Base-by-base conservation (phyloP, 140 eudicot genomes). In the Bidens hawaiensis region DNA sequence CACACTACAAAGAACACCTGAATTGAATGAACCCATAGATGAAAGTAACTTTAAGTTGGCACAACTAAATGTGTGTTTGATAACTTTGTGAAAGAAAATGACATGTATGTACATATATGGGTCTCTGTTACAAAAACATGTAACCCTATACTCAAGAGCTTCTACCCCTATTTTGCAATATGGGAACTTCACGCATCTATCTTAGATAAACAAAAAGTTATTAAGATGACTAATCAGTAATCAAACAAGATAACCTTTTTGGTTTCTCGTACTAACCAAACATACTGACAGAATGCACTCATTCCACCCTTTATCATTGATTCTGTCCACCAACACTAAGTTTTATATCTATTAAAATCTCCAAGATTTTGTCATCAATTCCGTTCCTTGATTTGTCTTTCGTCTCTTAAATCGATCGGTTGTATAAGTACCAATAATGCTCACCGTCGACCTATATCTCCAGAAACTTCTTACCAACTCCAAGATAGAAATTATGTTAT, bases 401-500 rank as follows among this genome's bases (percentile, higher is more conserved):
- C n/a, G n/a, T n/a, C n/a, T n/a, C n/a, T n/a, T n/a, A n/a, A n/a
- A n/a, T n/a, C n/a, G 60, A 26, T 53, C 22, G 5, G 19, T 18
- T 53, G 19, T 2, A 26, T 26, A n/a, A 25, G n/a, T 26, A 23
- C 16, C 63, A 4, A 55, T 16, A 23, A 54, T 55, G 73, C 15
- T 41, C 21, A 26, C 48, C 46, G 54, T 67, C 28, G 41, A 54
- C 73, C 55, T 53, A 47, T 21, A 34, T 65, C 8, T 22, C 50
- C 47, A n/a, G 18, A 22, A 48, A 34, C 28, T 16, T 45, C 19
- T 22, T 48, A 21, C 24, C 12, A 15, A 15, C 21, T 12, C 60
- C 42, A 41, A 45, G 22, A 34, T 36, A 3, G 46, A 41, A 11
- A 14, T 34, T 26, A 14, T 49, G 25, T 60, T 48, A 21, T 65